Conservation (phyloP, 495 filamentous ascomycete genomes). For the Trichocladium antarcticum region DNA sequence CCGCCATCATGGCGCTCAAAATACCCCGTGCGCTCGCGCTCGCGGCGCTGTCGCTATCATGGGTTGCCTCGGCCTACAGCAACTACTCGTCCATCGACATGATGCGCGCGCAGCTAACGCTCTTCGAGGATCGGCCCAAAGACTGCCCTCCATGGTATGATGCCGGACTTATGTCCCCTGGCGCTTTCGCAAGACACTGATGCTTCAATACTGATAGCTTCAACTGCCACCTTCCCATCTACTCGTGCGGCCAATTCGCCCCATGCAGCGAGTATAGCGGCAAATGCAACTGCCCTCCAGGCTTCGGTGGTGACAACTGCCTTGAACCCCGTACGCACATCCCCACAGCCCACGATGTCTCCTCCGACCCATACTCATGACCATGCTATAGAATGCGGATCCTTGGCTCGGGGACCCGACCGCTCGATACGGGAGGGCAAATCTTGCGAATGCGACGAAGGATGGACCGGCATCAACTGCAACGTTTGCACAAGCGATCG, state of each 20-base stretch:
- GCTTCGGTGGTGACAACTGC: slow-evolving; percentile 90
- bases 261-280: slow-evolving; percentile 77
- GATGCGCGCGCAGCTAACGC: slow-evolving; percentile 40
- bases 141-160: slow-evolving; percentile 56
- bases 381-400: slow-evolving; percentile 56
- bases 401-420: slow-evolving; percentile 67
- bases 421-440: slow-evolving; percentile 56
- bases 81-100: slow-evolving; percentile 41
- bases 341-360: background rate
- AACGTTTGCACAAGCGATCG: slow-evolving; percentile 81
- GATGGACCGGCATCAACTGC: slow-evolving; percentile 98
- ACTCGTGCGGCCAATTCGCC: slow-evolving; percentile 80
- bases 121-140: slow-evolving; percentile 44
- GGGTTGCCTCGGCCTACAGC: slow-evolving; percentile 29
- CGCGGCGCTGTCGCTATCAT: slow-evolving; percentile 34
- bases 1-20: slow-evolving; percentile 30
- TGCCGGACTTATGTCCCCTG: background rate
- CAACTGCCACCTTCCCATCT: slow-evolving; percentile 91
- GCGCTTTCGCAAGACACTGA: slow-evolving; percentile 12
- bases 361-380: slow-evolving; percentile 5
- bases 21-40: slow-evolving; percentile 25
- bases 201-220: slow-evolving; percentile 46
- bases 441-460: slow-evolving; percentile 77
- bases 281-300: slow-evolving; percentile 81
- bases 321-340: slow-evolving; percentile 52